phyloP scores from a whole-genome alignment of 495 filamentous ascomycete species.

The Neurospora sp. region DNA sequence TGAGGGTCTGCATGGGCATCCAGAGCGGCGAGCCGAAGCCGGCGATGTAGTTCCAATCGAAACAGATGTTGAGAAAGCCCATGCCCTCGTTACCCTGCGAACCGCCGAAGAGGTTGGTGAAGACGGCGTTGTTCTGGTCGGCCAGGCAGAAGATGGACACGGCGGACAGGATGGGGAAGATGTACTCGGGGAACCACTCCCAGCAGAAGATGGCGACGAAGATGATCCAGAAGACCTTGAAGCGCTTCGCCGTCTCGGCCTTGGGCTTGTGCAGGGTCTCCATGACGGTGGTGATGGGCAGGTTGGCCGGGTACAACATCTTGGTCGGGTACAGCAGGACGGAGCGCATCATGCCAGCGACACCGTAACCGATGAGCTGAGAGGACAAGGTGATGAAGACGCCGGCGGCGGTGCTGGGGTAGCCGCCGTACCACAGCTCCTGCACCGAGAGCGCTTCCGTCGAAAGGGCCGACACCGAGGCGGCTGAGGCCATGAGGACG shows the following conservation, averaged over 20 bases:
- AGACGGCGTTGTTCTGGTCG: constrained; percentile 36
- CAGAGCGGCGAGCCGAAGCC: constrained; percentile 14
- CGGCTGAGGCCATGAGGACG: constrained; percentile 33
- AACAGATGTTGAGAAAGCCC: constrained; percentile 38
- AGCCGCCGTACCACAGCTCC: constrained; percentile 34
- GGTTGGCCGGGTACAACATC: constrained; percentile 34
- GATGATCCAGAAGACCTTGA: constrained; percentile 32
- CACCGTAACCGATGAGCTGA: constrained; percentile 44
- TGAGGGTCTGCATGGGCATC: constrained; percentile 18
- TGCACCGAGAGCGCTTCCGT: constrained; percentile 33
- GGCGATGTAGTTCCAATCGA: constrained; percentile 50
- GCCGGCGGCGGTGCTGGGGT: constrained; percentile 23
- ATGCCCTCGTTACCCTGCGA: constrained; percentile 39
- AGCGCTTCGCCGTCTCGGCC: constrained; percentile 24
- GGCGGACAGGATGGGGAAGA: constrained; percentile 43
- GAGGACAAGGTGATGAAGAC: constrained; percentile 34
- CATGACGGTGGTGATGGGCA: constrained; percentile 31
- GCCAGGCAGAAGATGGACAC: constrained; percentile 50
- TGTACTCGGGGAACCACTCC: constrained; percentile 46
- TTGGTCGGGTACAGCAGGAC: constrained; percentile 45
- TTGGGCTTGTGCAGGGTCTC: constrained; percentile 32
- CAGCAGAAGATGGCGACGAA: constrained; percentile 34
- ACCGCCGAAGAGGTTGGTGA: constrained; percentile 51
- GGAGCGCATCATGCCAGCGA: constrained; percentile 43
- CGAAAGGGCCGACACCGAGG: constrained; percentile 23